Conservation (phyloP, 73 alveolate species). For the Paramecium sexaurelia region DNA sequence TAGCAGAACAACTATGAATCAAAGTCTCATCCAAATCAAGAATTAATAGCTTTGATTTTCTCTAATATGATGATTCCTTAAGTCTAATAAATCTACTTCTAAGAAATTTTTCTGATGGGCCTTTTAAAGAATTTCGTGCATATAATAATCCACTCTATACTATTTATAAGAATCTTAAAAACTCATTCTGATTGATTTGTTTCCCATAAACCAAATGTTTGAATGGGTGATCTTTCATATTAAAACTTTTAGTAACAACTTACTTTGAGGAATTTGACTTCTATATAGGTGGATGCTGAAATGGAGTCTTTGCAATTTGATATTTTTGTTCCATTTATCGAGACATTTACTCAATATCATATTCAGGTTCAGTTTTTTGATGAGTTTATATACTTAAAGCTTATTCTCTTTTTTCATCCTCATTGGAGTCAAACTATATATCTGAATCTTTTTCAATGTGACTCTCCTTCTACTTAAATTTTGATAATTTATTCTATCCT, state of each 20-base stretch:
- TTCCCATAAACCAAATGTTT: slow-evolving; percentile 59
- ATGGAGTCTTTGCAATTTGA: background rate
- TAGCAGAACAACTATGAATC: slow-evolving; percentile 53
- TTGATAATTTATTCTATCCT: slow-evolving; percentile 53
- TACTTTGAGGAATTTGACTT: background rate
- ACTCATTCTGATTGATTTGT: background rate
- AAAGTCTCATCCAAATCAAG: slow-evolving; percentile 65
- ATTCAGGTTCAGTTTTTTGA: background rate
- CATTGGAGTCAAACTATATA: background rate
- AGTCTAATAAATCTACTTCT: slow-evolving; percentile 29
- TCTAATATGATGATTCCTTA: slow-evolving; percentile 1
- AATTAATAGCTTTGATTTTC: background rate
- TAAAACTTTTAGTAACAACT: background rate
- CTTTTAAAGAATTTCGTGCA: slow-evolving; percentile 58
- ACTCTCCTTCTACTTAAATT: background rate
- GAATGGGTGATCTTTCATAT: slow-evolving; percentile 14
- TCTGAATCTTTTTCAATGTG: slow-evolving; percentile 28
- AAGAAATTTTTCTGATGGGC: slow-evolving; percentile 60
- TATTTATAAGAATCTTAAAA: slow-evolving; percentile 1
- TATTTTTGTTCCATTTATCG: background rate
- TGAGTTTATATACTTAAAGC: background rate
- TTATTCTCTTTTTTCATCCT: background rate
- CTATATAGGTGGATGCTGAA: background rate
- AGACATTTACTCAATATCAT: background rate
- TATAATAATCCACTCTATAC: slow-evolving; percentile 62